phyloP scores from a whole-genome alignment of 352 stramenopile species.

The Globisporangium heterothallicum region DNA sequence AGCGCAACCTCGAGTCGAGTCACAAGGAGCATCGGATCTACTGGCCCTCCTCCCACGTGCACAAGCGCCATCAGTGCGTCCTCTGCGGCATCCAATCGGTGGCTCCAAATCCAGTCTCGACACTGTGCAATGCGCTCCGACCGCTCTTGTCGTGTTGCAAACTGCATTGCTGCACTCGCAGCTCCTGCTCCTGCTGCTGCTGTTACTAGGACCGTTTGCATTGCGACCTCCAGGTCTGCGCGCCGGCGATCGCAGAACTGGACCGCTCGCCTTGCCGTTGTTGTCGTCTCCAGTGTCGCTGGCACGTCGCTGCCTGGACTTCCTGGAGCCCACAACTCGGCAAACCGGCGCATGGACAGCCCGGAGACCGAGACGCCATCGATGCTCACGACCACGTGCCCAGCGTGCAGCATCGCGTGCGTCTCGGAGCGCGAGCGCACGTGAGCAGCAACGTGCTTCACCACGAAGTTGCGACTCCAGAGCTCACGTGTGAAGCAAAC shows the following conservation, averaged over 20 bases:
- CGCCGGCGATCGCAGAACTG: constrained; percentile 30
- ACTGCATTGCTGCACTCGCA: not conserved
- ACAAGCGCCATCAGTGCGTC: constrained; percentile 6
- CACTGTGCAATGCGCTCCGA: constrained; percentile 16
- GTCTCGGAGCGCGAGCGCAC: constrained; percentile 11
- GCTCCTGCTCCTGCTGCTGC: not conserved
- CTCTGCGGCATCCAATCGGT: constrained; percentile 20
- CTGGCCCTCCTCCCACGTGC: constrained; percentile 5
- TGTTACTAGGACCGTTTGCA: constrained; percentile 21
- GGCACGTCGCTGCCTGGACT: not conserved
- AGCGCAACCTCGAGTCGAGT: constrained; percentile 24
- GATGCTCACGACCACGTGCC: constrained; percentile 30
- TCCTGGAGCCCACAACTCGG: constrained; percentile 21
- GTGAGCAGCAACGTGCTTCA: constrained; percentile 20
- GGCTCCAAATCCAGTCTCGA: constrained; percentile 24
- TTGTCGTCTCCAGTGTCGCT: not conserved
- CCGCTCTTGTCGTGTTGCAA: not conserved
- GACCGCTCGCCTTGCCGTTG: constrained; percentile 2
- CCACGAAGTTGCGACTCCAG: constrained; percentile 37
- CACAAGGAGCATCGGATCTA: constrained; percentile 22
- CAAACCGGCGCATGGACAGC: constrained; percentile 26
- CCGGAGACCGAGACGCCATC: constrained; percentile 17
- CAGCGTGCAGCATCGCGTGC: constrained; percentile 18
- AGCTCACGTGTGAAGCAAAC: constrained; percentile 32
- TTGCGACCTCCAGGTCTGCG: constrained; percentile 24